A percentile compares a stretch with the other conserved stretches of the same genome.
Conservation (phyloP, 768 basidiomycete species). For the Naganishia vaughanmartiniae region DNA sequence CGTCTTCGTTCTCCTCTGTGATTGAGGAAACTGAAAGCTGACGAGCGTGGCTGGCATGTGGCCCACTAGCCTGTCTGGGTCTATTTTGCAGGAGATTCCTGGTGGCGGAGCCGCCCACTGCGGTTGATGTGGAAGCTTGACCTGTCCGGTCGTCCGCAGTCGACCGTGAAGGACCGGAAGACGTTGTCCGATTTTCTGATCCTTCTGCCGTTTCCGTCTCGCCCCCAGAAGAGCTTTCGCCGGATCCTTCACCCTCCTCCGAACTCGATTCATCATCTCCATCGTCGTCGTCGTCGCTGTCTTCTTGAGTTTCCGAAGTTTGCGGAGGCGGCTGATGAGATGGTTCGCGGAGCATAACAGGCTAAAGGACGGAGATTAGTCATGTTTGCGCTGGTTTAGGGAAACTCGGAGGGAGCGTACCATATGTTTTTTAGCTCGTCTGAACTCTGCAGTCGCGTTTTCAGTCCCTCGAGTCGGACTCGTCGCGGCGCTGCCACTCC, state of each 20-base stretch:
- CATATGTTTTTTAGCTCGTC: conserved; percentile 48
- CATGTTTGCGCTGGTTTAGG: no score
- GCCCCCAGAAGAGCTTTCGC: conserved; percentile 22
- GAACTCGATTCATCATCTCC: conserved; percentile 32
- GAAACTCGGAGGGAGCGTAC: conserved; percentile 33
- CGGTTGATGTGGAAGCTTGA: neutral
- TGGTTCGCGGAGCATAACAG: conserved; percentile 50
- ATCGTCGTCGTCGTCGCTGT: conserved; percentile 41
- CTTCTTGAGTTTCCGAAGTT: conserved; percentile 34
- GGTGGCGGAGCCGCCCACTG: neutral
- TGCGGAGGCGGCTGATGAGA: conserved; percentile 36
- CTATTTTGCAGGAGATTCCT: neutral
- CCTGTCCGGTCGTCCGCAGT: neutral
- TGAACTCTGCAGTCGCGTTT: conserved; percentile 37
- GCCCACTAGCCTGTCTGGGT: conserved; percentile 11
- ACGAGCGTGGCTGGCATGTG: neutral
- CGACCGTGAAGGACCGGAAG: neutral
- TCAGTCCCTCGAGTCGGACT: conserved; percentile 30
- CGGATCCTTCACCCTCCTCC: conserved; percentile 2
- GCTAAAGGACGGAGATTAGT: conserved; percentile 32
- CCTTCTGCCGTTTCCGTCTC: conserved; percentile 34
- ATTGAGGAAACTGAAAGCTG: conserved; percentile 19
- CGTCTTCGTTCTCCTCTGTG: conserved; percentile 26
- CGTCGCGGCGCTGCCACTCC: conserved; percentile 30
- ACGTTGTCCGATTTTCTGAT: no score